Base-by-base conservation (phyloP, 495 filamentous ascomycete species). In the Sporormia fimetaria region DNA sequence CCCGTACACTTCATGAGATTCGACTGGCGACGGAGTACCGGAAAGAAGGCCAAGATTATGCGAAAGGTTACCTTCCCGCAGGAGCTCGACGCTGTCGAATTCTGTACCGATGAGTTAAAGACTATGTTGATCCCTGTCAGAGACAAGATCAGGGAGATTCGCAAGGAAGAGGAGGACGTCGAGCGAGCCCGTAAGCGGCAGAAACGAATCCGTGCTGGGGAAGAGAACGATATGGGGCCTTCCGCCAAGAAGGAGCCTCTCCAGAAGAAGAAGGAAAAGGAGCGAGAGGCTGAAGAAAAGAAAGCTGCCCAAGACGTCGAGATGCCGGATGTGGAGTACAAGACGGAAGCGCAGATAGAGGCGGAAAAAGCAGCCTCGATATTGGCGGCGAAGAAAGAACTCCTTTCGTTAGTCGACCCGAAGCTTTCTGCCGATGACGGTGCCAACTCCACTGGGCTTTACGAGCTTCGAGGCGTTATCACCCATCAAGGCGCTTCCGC, bases 31-130 rank as follows among this genome's bases (percentile, higher is more conserved):
- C 73, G 80, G 14, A 83, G 87, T 42, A 83, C 81, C 6, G 77
- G 88, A 58, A 96, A 96, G 71, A 98, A 98, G 67, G 85, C 87
- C 39, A 98, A 98, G 73, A 98, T 98, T 55, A 87, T 98, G 87
- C 81, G 87, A 51, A 98, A 95, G 62, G 90, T 98, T 30, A 86
- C 83, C 0, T 98, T 98, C 60, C 88, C 87, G 12, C 74, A 78
- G 32, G 92, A 98, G 61, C 67, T 98, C 17, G 90, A 98, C 58
- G 78, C 80, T 3, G 81, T 93, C 7, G 90, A 98, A 54, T 96
- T 88, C 63, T 98, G 90, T 58, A 86, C 87, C 36, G 87, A 95
- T 26, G 77, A 90, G 38, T 69, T 98, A 32, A 75, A 73, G 58
- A 77, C 82, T 52, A 73, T 80, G 47, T 73, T 98, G 27, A 68